Conservation (phyloP, 2,329 filamentous ascomycete genomes). For the Cytospora leucostoma region DNA sequence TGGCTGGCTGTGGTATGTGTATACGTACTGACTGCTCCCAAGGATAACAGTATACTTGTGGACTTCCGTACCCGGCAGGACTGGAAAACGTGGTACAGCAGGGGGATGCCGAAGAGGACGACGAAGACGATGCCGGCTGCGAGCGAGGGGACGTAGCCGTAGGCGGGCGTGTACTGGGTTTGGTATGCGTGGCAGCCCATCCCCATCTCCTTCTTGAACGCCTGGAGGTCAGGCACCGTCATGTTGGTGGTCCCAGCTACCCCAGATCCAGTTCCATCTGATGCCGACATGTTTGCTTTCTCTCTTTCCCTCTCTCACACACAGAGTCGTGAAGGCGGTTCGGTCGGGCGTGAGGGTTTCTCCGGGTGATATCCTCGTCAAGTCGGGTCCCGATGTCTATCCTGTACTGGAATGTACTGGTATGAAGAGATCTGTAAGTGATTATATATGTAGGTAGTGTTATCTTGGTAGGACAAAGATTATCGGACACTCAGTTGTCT, state of each 20-base stretch:
- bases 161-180: constrained; percentile 18
- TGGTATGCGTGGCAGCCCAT: constrained; percentile 14
- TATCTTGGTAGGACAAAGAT: too few relatives aligned
- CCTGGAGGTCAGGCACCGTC: constrained; percentile 4
- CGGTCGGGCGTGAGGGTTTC: too few relatives aligned
- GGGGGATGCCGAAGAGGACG: constrained; percentile 31
- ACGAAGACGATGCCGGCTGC: constrained; percentile 32
- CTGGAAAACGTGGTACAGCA: constrained; percentile 32
- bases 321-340: too few relatives aligned
- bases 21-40: constrained; percentile 32
- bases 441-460: too few relatives aligned
- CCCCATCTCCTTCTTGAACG: constrained; percentile 1
- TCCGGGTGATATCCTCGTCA: too few relatives aligned
- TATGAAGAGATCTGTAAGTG: too few relatives aligned
- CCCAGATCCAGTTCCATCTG: background rate
- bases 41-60: constrained; percentile 31
- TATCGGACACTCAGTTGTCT: too few relatives aligned
- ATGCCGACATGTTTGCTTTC: constrained; percentile 1
- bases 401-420: too few relatives aligned
- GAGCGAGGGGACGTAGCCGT: constrained; percentile 34
- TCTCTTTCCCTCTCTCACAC: too few relatives aligned
- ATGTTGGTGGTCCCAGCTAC: background rate
- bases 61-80: constrained; percentile 29
- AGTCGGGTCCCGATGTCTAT: too few relatives aligned
- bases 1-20: background rate